Evolutionary conservation across 208 protist genomes (phyloP), one percentile per base, ranked within the genome.

Genomic region (Trichomonas gallinae): DNA sequence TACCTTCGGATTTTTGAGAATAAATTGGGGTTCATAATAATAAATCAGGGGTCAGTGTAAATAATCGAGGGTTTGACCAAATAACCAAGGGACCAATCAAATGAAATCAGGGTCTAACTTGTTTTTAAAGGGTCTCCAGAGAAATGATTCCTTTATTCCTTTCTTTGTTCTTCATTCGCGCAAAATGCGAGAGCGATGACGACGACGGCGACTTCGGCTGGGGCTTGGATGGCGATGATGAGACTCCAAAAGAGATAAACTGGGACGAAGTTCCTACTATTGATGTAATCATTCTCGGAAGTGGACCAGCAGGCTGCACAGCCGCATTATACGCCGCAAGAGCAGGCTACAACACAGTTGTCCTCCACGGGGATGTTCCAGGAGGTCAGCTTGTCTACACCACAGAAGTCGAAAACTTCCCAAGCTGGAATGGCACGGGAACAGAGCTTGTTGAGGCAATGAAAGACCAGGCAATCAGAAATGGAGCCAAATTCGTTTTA

Each of bases 371-470:
- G n/a, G 11, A 82, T 15, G 15, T 46, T 4, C 96, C 97, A 23
- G 98, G 98, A 48, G 98, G 98, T 44, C 98, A 98, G 97, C 96
- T 98, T 44, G 98, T 97, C 31, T 98, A 97, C 21, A 98, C 98
- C 23, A 98, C 98, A 44, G 98, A 98, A 63, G 97, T 98, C 42
- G 97, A 98, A 89, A 98, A 98, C 96, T 98, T 98, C 97, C 98
- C 98, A 58, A 98, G 98, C 17, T 93, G 6, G 0, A 96, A 23
- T 44, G 46, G 46, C 10, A 96, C 63, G n/a, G 98, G 98, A 49
- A 13, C 85, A 63, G 97, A 98, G 13, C 96, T 98, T 36, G 97
- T 97, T 85, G 97, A 97, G 15, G 91, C 63, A 23, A 97, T 98
- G 89, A 51, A 96, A 46, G 87, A 97, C 17, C 97, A 98, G 96